These are phyloP conservation scores for Pichia sp. DNA, from an alignment of 1,139 yeast genomes.

Conservation along the genomic window DNA sequence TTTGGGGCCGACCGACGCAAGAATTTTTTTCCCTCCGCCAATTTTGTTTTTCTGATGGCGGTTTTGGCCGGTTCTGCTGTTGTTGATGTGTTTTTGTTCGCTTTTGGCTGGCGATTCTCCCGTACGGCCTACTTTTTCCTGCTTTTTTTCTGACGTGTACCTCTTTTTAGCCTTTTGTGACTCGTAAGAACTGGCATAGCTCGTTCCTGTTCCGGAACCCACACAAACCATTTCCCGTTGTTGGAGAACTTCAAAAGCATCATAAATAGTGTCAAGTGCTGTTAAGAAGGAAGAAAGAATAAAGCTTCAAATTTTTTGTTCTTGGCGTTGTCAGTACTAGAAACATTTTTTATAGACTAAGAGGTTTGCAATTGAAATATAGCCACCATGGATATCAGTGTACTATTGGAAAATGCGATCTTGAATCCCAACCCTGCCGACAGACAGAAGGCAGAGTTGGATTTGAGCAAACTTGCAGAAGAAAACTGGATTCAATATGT, in stretches of 20 bases:
- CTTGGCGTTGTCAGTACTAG: not conserved
- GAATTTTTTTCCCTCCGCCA: not conserved
- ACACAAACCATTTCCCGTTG: not conserved
- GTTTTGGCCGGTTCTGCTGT: not conserved
- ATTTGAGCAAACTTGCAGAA: slow-evolving; percentile 66
- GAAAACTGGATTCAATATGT: slow-evolving; percentile 74
- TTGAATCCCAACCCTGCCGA: slow-evolving; percentile 59
- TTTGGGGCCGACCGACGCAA: not conserved
- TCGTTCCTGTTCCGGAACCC: not conserved
- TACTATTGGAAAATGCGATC: slow-evolving; percentile 74
- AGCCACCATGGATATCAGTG: slow-evolving; percentile 58
- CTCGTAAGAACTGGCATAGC: not conserved
- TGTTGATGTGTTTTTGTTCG: not conserved
- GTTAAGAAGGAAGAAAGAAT: not conserved
- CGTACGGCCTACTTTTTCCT: not conserved
- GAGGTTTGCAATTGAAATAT: not conserved
- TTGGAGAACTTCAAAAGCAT: not conserved
- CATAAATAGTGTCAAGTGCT: not conserved
- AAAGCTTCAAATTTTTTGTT: not conserved
- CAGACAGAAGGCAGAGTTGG: slow-evolving; percentile 77
- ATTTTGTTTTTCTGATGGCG: slow-evolving; percentile 3
- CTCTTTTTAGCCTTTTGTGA: slow-evolving; percentile 1
- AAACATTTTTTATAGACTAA: not conserved
- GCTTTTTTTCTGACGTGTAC: slow-evolving; percentile 3
- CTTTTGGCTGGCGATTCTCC: not conserved